A percentile compares a stretch with the other conserved stretches of the same genome.
Conservation (phyloP, 1,139 yeast genomes). For the Nakaseomyces glabratus region DNA sequence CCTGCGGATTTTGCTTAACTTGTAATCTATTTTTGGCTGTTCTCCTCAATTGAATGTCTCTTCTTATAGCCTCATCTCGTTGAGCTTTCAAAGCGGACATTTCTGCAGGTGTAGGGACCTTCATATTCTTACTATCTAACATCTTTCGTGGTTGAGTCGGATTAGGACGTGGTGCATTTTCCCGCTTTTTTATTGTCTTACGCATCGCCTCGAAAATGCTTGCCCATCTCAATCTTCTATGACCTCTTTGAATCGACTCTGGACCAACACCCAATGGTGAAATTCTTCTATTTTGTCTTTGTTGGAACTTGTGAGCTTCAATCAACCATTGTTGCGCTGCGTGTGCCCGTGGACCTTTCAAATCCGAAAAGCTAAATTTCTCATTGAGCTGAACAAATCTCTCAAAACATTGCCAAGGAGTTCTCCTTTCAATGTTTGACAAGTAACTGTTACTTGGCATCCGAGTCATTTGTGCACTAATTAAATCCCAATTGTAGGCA, state of each 20-base stretch:
- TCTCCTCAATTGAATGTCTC: conserved; percentile 30
- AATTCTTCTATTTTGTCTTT: conserved; percentile 72
- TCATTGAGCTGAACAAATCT: conserved; percentile 90
- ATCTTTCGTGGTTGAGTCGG: conserved; percentile 35
- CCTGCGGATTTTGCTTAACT: conserved; percentile 18
- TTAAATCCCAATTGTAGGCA: conserved; percentile 87
- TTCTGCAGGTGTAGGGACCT: conserved; percentile 72
- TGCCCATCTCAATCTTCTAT: conserved; percentile 84
- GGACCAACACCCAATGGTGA: conserved; percentile 87
- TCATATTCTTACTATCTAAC: conserved; percentile 34
- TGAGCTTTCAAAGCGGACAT: conserved; percentile 73
- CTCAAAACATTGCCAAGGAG: conserved; percentile 98
- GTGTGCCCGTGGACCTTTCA: conserved; percentile 79
- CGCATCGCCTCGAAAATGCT: conserved; percentile 95
- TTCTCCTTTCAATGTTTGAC: conserved; percentile 85
- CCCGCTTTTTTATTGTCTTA: conserved; percentile 82
- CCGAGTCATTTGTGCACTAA: conserved; percentile 68
- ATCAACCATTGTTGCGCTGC: conserved; percentile 89
- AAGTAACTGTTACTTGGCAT: conserved; percentile 59
- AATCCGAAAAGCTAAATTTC: conserved; percentile 71
- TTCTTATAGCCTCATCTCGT: conserved; percentile 65
- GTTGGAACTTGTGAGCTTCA: conserved; percentile 78
- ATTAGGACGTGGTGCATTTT: conserved; percentile 51
- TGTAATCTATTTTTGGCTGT: conserved; percentile 28
- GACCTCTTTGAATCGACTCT: conserved; percentile 90